A percentile compares a stretch with the other conserved stretches of the same genome.
These are phyloP conservation scores for Aspergillus transmontanensis DNA, from an alignment of 2,329 filamentous ascomycete species.

Conservation along the genomic window DNA sequence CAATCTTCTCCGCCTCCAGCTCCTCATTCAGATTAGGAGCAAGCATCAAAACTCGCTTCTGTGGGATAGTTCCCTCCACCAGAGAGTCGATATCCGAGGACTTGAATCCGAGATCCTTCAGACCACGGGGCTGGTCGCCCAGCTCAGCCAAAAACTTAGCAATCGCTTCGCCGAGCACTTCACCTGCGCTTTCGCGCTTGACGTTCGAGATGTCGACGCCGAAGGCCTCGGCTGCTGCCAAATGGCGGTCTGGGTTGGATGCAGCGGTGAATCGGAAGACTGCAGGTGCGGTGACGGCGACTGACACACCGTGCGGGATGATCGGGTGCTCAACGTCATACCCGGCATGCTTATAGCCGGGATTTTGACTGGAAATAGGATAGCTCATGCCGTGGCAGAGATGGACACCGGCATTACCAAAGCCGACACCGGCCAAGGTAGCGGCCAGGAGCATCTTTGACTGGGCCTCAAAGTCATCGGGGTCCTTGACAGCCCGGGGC, in stretches of 20 bases:
- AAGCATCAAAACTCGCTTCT: conserved; percentile 85
- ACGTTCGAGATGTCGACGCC: conserved; percentile 87
- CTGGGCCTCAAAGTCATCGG: conserved; percentile 90
- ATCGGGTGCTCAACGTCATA: conserved; percentile 76
- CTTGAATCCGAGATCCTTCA: conserved; percentile 81
- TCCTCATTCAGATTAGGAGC: conserved; percentile 78
- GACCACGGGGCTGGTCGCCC: conserved; percentile 85
- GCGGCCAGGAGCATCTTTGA: conserved; percentile 93
- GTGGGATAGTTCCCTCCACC: conserved; percentile 93
- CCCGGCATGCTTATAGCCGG: conserved; percentile 83
- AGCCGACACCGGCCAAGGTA: conserved; percentile 91
- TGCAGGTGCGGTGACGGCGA: conserved; percentile 88
- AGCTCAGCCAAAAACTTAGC: conserved; percentile 77
- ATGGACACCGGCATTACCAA: conserved; percentile 97
- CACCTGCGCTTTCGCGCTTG: conserved; percentile 85
- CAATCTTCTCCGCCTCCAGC: conserved; percentile 69
- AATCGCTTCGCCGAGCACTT: conserved; percentile 82
- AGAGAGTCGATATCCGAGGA: conserved; percentile 74
- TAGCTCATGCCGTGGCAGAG: conserved; percentile 93
- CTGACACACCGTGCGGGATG: conserved; percentile 94
- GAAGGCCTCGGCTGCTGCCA: conserved; percentile 86
- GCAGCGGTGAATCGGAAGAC: conserved; percentile 92
- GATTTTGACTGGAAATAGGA: conserved; percentile 93
- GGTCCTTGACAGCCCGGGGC: conserved; percentile 80
- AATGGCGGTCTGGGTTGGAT: conserved; percentile 88